A percentile compares a stretch with the other conserved stretches of the same genome.
Evolutionary conservation across 192 early-diverging fungal genomes (phyloP).

Genomic region (Gamsiella multidivaricata): DNA sequence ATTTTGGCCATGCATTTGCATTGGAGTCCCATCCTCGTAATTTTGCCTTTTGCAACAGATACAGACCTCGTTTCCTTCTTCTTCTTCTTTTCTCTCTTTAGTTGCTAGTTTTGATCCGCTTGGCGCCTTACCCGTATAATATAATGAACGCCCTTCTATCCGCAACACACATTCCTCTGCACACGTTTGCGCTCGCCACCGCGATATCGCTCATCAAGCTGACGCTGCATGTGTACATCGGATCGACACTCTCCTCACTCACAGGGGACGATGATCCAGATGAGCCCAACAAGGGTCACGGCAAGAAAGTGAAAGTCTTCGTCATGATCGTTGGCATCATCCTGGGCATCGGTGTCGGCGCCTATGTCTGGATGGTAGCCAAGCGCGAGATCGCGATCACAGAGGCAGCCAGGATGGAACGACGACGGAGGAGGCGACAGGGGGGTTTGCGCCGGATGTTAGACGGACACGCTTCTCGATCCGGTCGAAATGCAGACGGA

Average conservation of each 20-base stretch:
- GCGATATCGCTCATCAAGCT: constrained; percentile 68
- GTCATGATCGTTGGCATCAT: constrained; percentile 33
- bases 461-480: background rate
- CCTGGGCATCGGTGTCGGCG: constrained; percentile 58
- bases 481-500: background rate
- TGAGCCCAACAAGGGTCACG: constrained; percentile 3
- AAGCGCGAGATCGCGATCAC: constrained; percentile 50
- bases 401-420: constrained; percentile 22
- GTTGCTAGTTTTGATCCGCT: constrained; percentile 72
- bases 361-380: constrained; percentile 61
- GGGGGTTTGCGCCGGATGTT: constrained; percentile 1
- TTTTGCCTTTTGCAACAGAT: too few species aligned
- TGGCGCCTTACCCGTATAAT: constrained; percentile 80
- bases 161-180: constrained; percentile 63
- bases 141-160: constrained; percentile 70
- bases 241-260: constrained; percentile 65
- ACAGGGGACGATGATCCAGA: constrained; percentile 26
- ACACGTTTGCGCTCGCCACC: constrained; percentile 59
- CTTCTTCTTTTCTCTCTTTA: constrained; percentile 20
- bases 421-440: constrained; percentile 23
- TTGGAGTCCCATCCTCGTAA: too few species aligned
- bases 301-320: constrained; percentile 36
- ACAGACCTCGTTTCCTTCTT: background rate
- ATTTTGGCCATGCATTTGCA: background rate
- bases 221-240: constrained; percentile 70